Base-by-base conservation (phyloP, 2,329 filamentous ascomycete species). In the Fusarium sp. region DNA sequence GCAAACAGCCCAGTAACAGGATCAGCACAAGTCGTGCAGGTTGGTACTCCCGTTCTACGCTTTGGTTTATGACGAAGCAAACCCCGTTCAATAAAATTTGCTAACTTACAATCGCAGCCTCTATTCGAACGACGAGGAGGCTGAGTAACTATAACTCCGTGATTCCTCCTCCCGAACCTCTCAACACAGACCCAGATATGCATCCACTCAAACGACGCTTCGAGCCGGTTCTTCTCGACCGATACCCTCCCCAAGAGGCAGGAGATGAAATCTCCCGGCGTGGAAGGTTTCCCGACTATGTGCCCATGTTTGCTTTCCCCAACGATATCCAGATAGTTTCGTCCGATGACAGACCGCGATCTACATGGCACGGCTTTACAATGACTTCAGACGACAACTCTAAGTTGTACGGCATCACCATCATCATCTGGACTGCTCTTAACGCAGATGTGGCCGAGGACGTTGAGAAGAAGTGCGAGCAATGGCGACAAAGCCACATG, bases 361-460 rank as follows among this genome's bases (percentile, higher is more conserved):
- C 96, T n/a, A 98, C 94, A 25, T 99, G 96, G 96, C 96, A 99
- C 81, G 96, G 96, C 51, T 99, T 99, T 78, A 94, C 94, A 67
- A 98, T 99, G 96, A 99, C 96, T 4, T 92, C 92, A 24, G 92
- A 93, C 59, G 94, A 98, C 78, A 95, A 94, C 75, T 92, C 93
- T 58, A 97, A 96, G 79, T 85, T 98, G 22, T 95, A 98, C 77
- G 95, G 94, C 34, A 93, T 98, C 62, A 94, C 92, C 67, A 87
- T 98, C 58, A 97, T 94, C 58, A 88, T 98, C 44, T 99, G 96
- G 96, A 93, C 94, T 58, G 94, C 96, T 1, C 82, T 99, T 58
- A 93, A 93, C 67, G 85, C 90, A 13, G 89, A 91, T 62, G 91
- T 95, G 8, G 94, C 96, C 2, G 93, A 94, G 58, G 92, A 94